Base-by-base conservation (phyloP, 805 yeast genomes). In the Yarrowia sp. region DNA sequence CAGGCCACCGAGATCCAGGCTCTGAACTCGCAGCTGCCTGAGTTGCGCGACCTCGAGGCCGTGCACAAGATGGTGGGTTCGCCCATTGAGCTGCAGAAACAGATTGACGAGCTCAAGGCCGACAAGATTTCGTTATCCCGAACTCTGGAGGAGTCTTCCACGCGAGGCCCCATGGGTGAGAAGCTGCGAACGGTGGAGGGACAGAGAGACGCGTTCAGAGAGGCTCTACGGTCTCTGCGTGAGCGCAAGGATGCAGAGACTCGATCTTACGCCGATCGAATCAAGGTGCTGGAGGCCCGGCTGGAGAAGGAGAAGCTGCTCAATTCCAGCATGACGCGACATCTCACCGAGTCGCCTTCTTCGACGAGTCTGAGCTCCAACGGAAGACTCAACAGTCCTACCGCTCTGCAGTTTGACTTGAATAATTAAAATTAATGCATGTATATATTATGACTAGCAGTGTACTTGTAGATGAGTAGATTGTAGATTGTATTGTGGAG, bases 201-300 rank as follows among this genome's bases (percentile, higher is more conserved):
- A 12, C 82, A 79, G 70, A 74, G 82, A 34, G 74, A 74, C 44
- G 82, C 79, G 13, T 72, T 79, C 33, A 76, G 80, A 63, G 79
- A 78, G 53, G 79, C 82, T 3, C 70, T 79, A 34, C 75, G 81
- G n/a, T 73, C 81, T 3, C 70, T 79, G 66, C 72, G 79, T 14
- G 81, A 78, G 66, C 75, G 81, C 40, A 77, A 79, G 64, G 79
- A 76, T 67, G 76, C 77, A 24, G 81, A 80, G 66, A 73, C 75
- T 47, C 68, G 73, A 34, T 74, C 74, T 39, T 58, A 73, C 34
- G 66, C 65, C 1, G 74, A 72, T 14, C 74, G 77, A 15, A 71
- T 78, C 30, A 71, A 73, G 46, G 73, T 72, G 61, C 71, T 76
- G 34, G 76, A 74, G 56, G 67, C 70, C 5, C 68, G 70, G n/a